Conservation (phyloP, 306 rosid genomes). For the Fagus crenata region DNA sequence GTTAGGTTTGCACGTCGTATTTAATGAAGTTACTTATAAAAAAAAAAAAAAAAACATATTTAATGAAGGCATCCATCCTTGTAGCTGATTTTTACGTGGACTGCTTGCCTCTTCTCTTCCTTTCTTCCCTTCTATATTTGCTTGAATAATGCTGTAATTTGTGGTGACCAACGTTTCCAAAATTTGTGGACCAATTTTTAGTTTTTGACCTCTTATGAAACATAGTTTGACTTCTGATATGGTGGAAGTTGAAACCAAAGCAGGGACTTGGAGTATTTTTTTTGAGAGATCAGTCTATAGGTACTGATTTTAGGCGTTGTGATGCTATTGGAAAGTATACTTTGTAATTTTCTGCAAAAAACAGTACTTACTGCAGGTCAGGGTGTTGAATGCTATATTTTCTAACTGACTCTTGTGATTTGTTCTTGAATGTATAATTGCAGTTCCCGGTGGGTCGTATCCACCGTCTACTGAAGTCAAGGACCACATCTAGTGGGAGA, state of each 20-base stretch:
- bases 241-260: neutral
- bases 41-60: too few relatives aligned
- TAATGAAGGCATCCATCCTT: neutral
- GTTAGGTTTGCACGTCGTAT: neutral
- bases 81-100: neutral
- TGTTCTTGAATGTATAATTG: constrained; percentile 26
- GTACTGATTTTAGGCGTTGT: neutral
- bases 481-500: constrained; percentile 70
- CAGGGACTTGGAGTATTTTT: neutral
- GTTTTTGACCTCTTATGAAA: neutral
- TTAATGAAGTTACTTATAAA: too few relatives aligned
- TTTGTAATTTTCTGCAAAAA: neutral
- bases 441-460: constrained; percentile 81
- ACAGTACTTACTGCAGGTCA: neutral
- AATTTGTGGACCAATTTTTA: too few relatives aligned
- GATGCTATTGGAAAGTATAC: neutral
- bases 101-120: neutral
- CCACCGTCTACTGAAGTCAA: constrained; percentile 62
- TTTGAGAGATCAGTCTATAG: neutral
- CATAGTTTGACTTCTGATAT: neutral
- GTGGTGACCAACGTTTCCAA: neutral
- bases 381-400: constrained; percentile 4
- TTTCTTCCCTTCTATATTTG: neutral
- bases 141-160: neutral
- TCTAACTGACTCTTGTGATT: neutral